phyloP scores from a whole-genome alignment of 768 basidiomycete species.

The Russula abietina region DNA sequence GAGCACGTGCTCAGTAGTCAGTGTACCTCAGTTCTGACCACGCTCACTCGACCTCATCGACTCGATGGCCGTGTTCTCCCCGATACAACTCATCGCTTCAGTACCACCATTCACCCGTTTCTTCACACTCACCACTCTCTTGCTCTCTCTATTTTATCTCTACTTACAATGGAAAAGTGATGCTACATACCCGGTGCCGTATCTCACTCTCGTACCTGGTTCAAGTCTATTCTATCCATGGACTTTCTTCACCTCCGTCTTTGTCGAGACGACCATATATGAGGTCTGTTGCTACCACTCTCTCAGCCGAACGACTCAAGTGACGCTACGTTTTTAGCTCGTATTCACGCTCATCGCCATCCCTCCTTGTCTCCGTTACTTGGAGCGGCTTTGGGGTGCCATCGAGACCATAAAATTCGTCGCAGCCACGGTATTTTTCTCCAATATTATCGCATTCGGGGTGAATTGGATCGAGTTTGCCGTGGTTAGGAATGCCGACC shows the following conservation, averaged over 20 bases:
- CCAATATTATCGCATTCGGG: constrained; percentile 84
- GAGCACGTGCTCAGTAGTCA: background rate
- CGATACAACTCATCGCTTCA: constrained; percentile 59
- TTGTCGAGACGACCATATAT: constrained; percentile 76
- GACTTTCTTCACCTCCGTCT: constrained; percentile 84
- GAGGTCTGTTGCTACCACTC: constrained; percentile 55
- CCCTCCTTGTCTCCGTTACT: constrained; percentile 78
- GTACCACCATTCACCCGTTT: constrained; percentile 75
- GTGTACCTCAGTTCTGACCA: too few species aligned
- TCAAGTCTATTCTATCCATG: constrained; percentile 81
- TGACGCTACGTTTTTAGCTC: constrained; percentile 46
- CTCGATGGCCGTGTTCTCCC: constrained; percentile 71
- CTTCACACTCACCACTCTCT: constrained; percentile 57
- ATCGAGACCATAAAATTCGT: constrained; percentile 84
- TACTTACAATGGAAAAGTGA: constrained; percentile 56
- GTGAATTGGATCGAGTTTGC: constrained; percentile 86
- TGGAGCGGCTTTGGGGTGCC: constrained; percentile 93
- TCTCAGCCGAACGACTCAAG: constrained; percentile 1
- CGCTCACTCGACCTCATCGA: background rate
- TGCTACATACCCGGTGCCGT: constrained; percentile 43
- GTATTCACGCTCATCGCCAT: constrained; percentile 68
- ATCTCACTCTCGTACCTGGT: constrained; percentile 78
- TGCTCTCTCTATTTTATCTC: constrained; percentile 53
- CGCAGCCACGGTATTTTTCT: constrained; percentile 63
- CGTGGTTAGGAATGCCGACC: constrained; percentile 58